phyloP scores from a whole-genome alignment of 768 basidiomycete species.

The Auricularia sp. region DNA sequence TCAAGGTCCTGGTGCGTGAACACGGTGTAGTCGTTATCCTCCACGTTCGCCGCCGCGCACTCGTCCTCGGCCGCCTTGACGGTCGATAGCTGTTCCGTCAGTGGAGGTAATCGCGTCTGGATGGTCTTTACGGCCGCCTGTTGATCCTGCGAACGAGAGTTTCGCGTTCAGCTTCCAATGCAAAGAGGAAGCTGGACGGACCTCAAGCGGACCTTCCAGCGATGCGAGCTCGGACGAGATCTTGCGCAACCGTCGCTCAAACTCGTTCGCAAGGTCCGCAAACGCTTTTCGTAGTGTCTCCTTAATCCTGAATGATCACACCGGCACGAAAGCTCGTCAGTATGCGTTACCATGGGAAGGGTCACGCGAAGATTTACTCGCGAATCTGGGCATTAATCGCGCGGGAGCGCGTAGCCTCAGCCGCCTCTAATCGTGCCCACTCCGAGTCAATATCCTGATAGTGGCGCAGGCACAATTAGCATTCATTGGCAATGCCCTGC shows the following conservation, averaged over 20 bases:
- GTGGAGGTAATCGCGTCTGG: slow-evolving; percentile 53
- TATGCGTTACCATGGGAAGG: neutral
- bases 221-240: slow-evolving; percentile 65
- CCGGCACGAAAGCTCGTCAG: neutral
- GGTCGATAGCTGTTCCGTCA: slow-evolving; percentile 43
- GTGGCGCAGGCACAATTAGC: slow-evolving; percentile 3
- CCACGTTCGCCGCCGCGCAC: slow-evolving; percentile 81
- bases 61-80: slow-evolving; percentile 52
- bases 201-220: slow-evolving; percentile 71
- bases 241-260: slow-evolving; percentile 53
- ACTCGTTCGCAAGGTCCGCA: slow-evolving; percentile 67
- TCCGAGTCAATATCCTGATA: slow-evolving; percentile 57
- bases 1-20: slow-evolving; percentile 82
- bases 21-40: slow-evolving; percentile 94
- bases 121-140: slow-evolving; percentile 57
- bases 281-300: slow-evolving; percentile 68
- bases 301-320: slow-evolving; percentile 51
- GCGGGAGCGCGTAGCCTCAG: slow-evolving; percentile 68
- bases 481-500: slow-evolving; percentile 5
- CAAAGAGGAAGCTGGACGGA: slow-evolving; percentile 17
- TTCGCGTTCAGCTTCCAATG: neutral
- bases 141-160: slow-evolving; percentile 44
- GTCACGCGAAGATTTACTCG: slow-evolving; percentile 35
- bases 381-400: slow-evolving; percentile 85
- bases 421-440: slow-evolving; percentile 64